Conservation (phyloP, 1,139 yeast species). For the Debaryomyces subglobosus region DNA sequence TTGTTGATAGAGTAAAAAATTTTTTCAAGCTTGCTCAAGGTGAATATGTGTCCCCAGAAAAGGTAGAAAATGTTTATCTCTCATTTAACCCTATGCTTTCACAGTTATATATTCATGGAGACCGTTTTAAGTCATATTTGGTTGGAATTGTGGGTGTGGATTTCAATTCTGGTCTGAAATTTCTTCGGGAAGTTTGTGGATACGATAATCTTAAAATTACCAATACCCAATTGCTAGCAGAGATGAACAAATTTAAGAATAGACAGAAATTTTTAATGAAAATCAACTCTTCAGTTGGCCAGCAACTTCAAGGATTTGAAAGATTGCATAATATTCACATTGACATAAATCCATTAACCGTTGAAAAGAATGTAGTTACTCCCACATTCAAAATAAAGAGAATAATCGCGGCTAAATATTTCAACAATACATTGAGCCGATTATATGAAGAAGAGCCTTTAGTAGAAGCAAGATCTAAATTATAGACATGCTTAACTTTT, state of each 20-base stretch:
- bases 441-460: conserved; percentile 62
- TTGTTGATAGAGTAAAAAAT: conserved; percentile 46
- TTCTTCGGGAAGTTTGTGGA: conserved; percentile 17
- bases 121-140: conserved; percentile 58
- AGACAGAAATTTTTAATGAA: conserved; percentile 30
- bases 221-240: conserved; percentile 28
- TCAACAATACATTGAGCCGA: conserved; percentile 45
- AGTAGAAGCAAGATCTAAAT: neutral
- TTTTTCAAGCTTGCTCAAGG: conserved; percentile 49
- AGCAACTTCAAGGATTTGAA: conserved; percentile 55
- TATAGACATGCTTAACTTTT: neutral
- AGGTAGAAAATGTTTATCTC: conserved; percentile 41
- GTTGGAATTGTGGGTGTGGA: conserved; percentile 69
- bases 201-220: conserved; percentile 16
- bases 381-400: conserved; percentile 79
- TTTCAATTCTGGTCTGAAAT: conserved; percentile 21
- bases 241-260: conserved; percentile 31
- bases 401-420: conserved; percentile 56
- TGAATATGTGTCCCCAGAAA: conserved; percentile 48
- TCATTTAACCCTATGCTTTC: conserved; percentile 34
- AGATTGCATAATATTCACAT: conserved; percentile 62
- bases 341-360: conserved; percentile 66
- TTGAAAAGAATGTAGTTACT: conserved; percentile 66
- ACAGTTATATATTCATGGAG: conserved; percentile 56
- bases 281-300: conserved; percentile 27